Conservation (phyloP, 2,329 filamentous ascomycete genomes). For the Tetracladium maxilliforme region DNA sequence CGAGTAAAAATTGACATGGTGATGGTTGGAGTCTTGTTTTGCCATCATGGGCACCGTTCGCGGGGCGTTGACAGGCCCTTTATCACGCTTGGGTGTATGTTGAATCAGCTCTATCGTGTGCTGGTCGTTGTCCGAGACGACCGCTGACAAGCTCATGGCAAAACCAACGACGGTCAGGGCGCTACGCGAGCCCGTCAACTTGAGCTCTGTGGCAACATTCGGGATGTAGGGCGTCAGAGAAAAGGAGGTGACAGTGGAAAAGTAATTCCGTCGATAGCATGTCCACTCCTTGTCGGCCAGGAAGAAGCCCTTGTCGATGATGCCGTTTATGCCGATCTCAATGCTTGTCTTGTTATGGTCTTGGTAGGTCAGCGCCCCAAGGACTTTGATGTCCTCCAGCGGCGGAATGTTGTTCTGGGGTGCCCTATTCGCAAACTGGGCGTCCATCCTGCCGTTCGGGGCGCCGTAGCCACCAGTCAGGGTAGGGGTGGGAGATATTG, state of each 20-base stretch:
- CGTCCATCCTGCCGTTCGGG: no score
- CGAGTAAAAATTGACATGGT: not conserved
- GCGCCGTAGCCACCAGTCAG: no score
- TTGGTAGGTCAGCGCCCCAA: no score
- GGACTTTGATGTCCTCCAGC: no score
- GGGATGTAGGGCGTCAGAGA: conserved; percentile 31
- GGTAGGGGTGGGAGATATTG: no score
- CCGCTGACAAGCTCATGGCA: conserved; percentile 52
- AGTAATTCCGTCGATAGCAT: conserved; percentile 62
- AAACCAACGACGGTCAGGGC: conserved; percentile 36
- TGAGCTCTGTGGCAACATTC: conserved; percentile 24
- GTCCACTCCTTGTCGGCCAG: conserved; percentile 53
- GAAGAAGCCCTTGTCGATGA: conserved; percentile 61
- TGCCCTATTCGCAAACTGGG: no score
- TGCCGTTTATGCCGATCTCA: conserved; percentile 40
- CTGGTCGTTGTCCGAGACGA: conserved; percentile 44
- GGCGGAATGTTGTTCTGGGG: no score
- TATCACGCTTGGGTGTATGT: conserved; percentile 60
- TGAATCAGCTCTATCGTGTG: conserved; percentile 61
- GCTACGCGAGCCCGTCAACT: conserved; percentile 8
- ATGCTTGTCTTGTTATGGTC: no score
- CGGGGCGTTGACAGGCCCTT: no score
- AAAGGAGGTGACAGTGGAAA: conserved; percentile 51
- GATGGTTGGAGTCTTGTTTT: no score
- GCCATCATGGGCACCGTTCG: no score